These are phyloP conservation scores for Coprinopsis strossmayeri DNA, from an alignment of 768 basidiomycete species.

Conservation along the genomic window DNA sequence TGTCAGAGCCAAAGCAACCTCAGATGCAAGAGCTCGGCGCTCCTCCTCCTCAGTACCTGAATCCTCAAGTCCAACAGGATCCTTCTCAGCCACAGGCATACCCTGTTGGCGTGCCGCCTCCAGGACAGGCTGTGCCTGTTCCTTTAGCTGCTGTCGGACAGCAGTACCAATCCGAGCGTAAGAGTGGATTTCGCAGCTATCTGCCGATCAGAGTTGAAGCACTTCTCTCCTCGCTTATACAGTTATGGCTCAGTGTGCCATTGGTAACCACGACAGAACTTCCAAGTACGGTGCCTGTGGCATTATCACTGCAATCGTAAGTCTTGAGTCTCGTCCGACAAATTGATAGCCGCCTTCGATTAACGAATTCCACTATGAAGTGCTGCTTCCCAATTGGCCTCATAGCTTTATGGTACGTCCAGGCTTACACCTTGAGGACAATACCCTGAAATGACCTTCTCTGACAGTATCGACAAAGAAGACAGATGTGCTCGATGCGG, in stretches of 20 bases:
- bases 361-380: background rate
- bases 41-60: too few relatives aligned
- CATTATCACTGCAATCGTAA: conserved; percentile 21
- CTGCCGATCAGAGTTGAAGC: too few relatives aligned
- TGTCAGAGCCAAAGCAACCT: too few relatives aligned
- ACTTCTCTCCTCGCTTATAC: too few relatives aligned
- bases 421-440: background rate
- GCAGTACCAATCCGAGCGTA: too few relatives aligned
- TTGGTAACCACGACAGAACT: conserved; percentile 13
- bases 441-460: background rate
- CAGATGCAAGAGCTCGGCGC: too few relatives aligned
- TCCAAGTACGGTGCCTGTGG: conserved; percentile 19
- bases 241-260: background rate
- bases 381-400: conserved; percentile 8
- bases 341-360: background rate
- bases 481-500: conserved; percentile 7
- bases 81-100: too few relatives aligned
- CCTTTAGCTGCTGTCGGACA: too few relatives aligned
- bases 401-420: conserved; percentile 5
- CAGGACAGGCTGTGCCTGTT: too few relatives aligned
- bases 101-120: too few relatives aligned
- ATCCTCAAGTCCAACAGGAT: too few relatives aligned
- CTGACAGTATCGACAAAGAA: conserved; percentile 7
- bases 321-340: conserved; percentile 8
- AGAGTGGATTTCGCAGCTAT: too few relatives aligned